phyloP scores from a whole-genome alignment of 2,329 filamentous ascomycete species.

The Fusarium tupiense region DNA sequence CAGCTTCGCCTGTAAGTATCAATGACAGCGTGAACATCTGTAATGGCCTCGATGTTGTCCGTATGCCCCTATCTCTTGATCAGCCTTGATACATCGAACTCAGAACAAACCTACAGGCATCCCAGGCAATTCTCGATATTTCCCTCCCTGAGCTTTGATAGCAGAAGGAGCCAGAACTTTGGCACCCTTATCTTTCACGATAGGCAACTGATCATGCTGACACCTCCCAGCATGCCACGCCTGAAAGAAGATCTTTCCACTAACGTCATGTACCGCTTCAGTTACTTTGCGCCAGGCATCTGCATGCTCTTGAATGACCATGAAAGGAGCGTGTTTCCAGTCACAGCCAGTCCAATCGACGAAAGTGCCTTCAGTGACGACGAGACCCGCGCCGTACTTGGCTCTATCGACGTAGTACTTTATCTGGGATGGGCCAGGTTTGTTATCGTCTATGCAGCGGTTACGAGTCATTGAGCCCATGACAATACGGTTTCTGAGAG shows the following conservation, averaged over 20 bases:
- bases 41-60: not conserved
- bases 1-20: not conserved
- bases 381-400: not conserved
- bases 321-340: not conserved
- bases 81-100: fast-evolving
- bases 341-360: constrained; percentile 4
- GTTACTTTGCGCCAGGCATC: not conserved
- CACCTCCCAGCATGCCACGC: constrained; percentile 14
- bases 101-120: not conserved
- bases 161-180: constrained; percentile 4
- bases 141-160: not conserved
- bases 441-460: constrained; percentile 9
- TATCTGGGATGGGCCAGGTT: not conserved
- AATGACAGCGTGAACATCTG: not conserved
- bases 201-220: constrained; percentile 8
- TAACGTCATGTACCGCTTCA: not conserved
- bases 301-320: not conserved
- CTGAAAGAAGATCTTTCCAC: constrained; percentile 12
- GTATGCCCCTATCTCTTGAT: not conserved
- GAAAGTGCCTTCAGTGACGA: constrained; percentile 2
- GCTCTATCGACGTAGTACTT: constrained; percentile 14
- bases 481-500: constrained; percentile 3
- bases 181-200: not conserved
- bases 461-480: constrained; percentile 29
- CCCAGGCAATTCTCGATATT: not conserved